These are phyloP conservation scores for Anethum foeniculum DNA, from an alignment of 140 eudicot genomes.

Conservation along the genomic window DNA sequence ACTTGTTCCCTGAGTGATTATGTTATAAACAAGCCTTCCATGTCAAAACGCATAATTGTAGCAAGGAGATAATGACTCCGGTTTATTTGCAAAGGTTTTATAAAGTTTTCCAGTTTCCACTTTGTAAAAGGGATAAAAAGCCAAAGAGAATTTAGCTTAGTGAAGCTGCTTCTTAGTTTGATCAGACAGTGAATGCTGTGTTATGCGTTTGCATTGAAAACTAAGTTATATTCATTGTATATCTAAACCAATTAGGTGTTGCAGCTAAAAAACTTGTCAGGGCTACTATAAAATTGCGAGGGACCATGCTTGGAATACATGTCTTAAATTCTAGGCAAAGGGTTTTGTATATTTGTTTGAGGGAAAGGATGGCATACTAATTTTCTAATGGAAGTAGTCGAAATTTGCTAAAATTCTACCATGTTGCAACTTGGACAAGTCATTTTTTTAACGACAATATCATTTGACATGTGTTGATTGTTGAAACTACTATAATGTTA, in stretches of 20 bases:
- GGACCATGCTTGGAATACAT: not conserved
- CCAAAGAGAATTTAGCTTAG: not conserved
- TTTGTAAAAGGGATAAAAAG: not conserved
- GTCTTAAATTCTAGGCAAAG: not conserved
- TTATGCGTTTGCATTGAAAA: not conserved
- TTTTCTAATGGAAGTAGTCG: no score
- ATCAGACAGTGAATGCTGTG: not conserved
- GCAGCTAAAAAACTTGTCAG: not conserved
- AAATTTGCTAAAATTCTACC: no score
- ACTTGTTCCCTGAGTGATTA: not conserved
- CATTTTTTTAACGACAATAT: no score
- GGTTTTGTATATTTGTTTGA: not conserved
- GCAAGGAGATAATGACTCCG: not conserved
- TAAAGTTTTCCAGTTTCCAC: not conserved
- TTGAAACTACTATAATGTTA: not conserved
- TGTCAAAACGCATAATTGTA: not conserved
- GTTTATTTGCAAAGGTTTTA: no score
- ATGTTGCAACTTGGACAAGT: no score
- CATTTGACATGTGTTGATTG: not conserved
- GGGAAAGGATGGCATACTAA: not conserved
- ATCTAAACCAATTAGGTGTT: not conserved
- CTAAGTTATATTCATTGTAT: not conserved
- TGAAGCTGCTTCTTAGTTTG: not conserved
- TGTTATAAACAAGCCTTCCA: not conserved
- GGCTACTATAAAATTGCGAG: not conserved